Percentiles rank a stretch among this genome's conserved stretches.
Evolutionary conservation across 2,329 filamentous ascomycete species (phyloP).

Genomic region (Neofusicoccum parvum): DNA sequence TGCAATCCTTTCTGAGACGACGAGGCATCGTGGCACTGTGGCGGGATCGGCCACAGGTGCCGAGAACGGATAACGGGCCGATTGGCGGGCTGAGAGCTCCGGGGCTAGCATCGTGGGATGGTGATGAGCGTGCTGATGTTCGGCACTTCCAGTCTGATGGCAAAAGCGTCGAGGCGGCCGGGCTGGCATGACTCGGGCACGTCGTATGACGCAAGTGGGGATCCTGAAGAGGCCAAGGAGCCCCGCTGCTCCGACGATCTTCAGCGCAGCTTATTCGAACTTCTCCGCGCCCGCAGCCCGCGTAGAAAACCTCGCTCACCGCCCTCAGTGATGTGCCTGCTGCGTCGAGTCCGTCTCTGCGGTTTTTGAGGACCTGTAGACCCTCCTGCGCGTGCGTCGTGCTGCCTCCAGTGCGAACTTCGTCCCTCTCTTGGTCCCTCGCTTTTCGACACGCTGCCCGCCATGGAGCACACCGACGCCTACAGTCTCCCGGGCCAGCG

Average conservation of each 20-base stretch:
- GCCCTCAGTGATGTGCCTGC: background rate
- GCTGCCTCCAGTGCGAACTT: background rate
- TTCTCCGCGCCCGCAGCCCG: conserved; percentile 12
- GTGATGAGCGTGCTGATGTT: too few species aligned
- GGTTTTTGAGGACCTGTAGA: background rate
- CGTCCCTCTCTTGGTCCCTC: background rate
- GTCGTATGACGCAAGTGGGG: background rate
- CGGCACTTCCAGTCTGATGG: too few species aligned
- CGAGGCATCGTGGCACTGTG: too few species aligned
- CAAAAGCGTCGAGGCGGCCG: too few species aligned
- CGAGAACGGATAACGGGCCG: too few species aligned
- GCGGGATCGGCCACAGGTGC: too few species aligned
- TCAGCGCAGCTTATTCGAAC: background rate
- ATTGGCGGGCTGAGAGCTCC: too few species aligned
- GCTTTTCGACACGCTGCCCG: background rate
- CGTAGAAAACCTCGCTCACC: background rate
- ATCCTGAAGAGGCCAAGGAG: background rate
- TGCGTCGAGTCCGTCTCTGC: background rate
- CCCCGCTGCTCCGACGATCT: conserved; percentile 2
- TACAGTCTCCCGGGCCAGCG: conserved; percentile 19
- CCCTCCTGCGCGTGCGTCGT: background rate
- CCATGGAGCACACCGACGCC: conserved; percentile 8
- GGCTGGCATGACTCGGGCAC: too few species aligned
- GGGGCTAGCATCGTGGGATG: too few species aligned
- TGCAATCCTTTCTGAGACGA: too few species aligned